A percentile compares a stretch with the other conserved stretches of the same genome.
Conservation (phyloP, 2,329 filamentous ascomycete species). For the Orbilia quercus region DNA sequence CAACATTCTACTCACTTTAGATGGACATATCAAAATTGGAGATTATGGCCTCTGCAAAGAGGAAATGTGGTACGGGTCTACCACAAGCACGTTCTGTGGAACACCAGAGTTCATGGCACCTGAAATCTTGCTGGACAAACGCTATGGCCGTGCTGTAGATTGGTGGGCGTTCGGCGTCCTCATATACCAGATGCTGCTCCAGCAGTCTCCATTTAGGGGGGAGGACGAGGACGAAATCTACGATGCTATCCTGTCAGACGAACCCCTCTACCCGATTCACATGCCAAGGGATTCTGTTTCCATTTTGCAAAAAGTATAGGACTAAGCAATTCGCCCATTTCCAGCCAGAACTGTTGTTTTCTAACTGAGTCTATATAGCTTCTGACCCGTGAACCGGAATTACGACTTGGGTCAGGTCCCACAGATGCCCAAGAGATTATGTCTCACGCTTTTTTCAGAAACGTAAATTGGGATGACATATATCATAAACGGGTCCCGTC, state of each 20-base stretch:
- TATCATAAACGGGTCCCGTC: slow-evolving; percentile 92
- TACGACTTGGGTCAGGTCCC: slow-evolving; percentile 90
- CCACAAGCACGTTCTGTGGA: slow-evolving; percentile 97
- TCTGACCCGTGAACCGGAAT: slow-evolving; percentile 91
- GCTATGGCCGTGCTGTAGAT: slow-evolving; percentile 95
- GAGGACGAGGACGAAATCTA: slow-evolving; percentile 99
- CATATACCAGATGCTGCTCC: slow-evolving; percentile 99
- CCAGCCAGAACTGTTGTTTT: background rate
- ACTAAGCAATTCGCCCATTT: background rate
- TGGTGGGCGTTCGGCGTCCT: slow-evolving; percentile 99
- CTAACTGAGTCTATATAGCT: slow-evolving; percentile 65
- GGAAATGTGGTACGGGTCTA: slow-evolving; percentile 99
- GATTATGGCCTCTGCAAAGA: slow-evolving; percentile 99
- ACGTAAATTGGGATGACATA: slow-evolving; percentile 98
- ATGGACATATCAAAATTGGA: slow-evolving; percentile 97
- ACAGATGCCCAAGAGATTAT: slow-evolving; percentile 99
- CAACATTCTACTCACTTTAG: slow-evolving; percentile 91
- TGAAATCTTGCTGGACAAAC: slow-evolving; percentile 86
- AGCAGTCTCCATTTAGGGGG: slow-evolving; percentile 97
- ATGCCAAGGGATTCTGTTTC: slow-evolving; percentile 98
- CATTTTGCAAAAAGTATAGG: slow-evolving; percentile 81
- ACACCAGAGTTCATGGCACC: slow-evolving; percentile 99
- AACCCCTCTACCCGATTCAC: slow-evolving; percentile 96
- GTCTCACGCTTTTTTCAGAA: slow-evolving; percentile 97
- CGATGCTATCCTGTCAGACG: slow-evolving; percentile 95